phyloP scores from a whole-genome alignment of 768 basidiomycete genomes.

The Trametopsis cervina region DNA sequence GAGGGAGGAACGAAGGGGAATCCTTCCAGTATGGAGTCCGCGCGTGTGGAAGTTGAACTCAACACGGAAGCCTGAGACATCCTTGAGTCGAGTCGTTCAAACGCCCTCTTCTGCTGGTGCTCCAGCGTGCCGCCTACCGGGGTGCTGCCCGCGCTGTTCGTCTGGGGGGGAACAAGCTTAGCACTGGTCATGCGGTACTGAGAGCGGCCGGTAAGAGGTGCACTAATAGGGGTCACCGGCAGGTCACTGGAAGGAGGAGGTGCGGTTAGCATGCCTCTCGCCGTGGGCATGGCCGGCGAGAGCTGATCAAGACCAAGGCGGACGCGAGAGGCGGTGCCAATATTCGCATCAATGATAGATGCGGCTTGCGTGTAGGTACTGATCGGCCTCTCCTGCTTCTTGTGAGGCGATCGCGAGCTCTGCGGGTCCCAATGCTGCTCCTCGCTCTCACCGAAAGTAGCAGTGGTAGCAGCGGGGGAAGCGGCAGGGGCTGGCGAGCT shows the following conservation, averaged over 20 bases:
- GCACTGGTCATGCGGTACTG: slow-evolving; percentile 58
- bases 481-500: slow-evolving; percentile 22
- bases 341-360: slow-evolving; percentile 38
- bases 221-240: slow-evolving; percentile 19
- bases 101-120: slow-evolving; percentile 63
- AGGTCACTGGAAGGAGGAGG: slow-evolving; percentile 6
- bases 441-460: slow-evolving; percentile 22
- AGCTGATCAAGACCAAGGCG: slow-evolving; percentile 45
- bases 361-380: slow-evolving; percentile 13
- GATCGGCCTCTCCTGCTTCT: slow-evolving; percentile 1
- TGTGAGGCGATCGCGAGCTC: slow-evolving; percentile 36
- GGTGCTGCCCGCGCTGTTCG: slow-evolving; percentile 13
- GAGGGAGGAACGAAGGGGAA: slow-evolving; percentile 90
- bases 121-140: slow-evolving; percentile 33
- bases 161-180: slow-evolving; percentile 45
- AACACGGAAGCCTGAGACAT: slow-evolving; percentile 62
- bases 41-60: slow-evolving; percentile 62
- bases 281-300: slow-evolving; percentile 14
- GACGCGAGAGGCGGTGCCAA: slow-evolving; percentile 61
- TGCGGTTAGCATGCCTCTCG: not conserved
- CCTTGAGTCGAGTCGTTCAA: slow-evolving; percentile 48
- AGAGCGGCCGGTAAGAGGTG: slow-evolving; percentile 31
- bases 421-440: slow-evolving; percentile 34
- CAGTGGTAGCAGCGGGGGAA: slow-evolving; percentile 16
- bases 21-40: slow-evolving; percentile 79